phyloP scores from a whole-genome alignment of 2,329 filamentous ascomycete genomes.

The Bipolaris sorokiniana region DNA sequence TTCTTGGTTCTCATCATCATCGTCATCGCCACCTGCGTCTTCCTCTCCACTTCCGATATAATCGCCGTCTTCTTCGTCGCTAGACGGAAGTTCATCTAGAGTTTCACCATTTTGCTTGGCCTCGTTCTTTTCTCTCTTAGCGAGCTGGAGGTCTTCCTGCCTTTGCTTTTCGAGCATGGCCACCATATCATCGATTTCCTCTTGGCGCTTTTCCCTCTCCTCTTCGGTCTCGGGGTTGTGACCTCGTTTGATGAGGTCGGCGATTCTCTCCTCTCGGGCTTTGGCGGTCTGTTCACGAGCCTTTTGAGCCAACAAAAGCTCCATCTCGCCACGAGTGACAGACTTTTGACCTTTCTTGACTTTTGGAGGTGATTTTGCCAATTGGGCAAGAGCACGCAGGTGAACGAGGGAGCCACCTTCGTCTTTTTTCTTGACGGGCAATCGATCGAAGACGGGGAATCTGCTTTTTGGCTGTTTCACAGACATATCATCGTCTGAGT shows the following conservation, averaged over 20 bases:
- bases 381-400: constrained; percentile 75
- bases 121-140: constrained; percentile 75
- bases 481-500: constrained; percentile 69
- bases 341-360: constrained; percentile 53
- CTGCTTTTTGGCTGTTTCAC: constrained; percentile 56
- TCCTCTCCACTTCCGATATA: constrained; percentile 56
- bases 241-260: constrained; percentile 78
- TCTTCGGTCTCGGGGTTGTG: constrained; percentile 83
- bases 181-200: constrained; percentile 80
- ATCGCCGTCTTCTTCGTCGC: constrained; percentile 63
- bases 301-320: constrained; percentile 69
- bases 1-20: constrained; percentile 44
- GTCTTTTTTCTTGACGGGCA: constrained; percentile 67
- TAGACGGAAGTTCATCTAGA: constrained; percentile 54
- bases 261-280: constrained; percentile 78
- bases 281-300: constrained; percentile 80
- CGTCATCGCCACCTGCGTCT: constrained; percentile 50
- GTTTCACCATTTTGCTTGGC: constrained; percentile 66
- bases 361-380: constrained; percentile 67
- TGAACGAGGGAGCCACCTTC: constrained; percentile 69
- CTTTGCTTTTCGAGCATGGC: constrained; percentile 76
- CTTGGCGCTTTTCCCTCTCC: constrained; percentile 81
- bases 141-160: constrained; percentile 78
- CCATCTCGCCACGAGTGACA: constrained; percentile 74
- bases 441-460: constrained; percentile 68